Evolutionary conservation across 108 stramenopile genomes (phyloP).

Genomic region (Asterionellopsis glacialis): DNA sequence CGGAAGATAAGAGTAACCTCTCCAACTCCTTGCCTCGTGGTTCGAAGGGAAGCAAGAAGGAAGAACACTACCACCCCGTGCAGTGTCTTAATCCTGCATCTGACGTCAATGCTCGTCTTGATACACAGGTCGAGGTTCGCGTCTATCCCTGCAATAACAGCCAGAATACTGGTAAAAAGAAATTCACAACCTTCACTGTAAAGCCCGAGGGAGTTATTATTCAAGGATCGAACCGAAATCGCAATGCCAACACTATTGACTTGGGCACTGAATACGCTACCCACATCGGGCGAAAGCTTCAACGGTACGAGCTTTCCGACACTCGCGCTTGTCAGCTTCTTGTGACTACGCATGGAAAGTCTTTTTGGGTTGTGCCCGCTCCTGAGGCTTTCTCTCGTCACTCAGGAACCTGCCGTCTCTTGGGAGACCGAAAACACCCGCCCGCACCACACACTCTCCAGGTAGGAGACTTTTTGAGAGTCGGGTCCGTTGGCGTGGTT

Average conservation of each 20-base stretch:
- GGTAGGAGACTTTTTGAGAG: constrained; percentile 91
- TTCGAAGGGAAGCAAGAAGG: not conserved
- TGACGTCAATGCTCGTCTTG: constrained; percentile 76
- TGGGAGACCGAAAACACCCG: constrained; percentile 91
- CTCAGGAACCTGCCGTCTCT: constrained; percentile 91
- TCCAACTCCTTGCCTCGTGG: too few relatives aligned
- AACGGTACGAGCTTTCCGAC: constrained; percentile 81
- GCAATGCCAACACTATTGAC: constrained; percentile 45
- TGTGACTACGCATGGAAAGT: constrained; percentile 80
- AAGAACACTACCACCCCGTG: constrained; percentile 20
- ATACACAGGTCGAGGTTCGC: constrained; percentile 82
- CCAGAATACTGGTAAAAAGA: constrained; percentile 44
- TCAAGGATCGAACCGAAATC: constrained; percentile 73
- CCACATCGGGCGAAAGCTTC: constrained; percentile 76
- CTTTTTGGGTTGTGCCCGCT: constrained; percentile 92
- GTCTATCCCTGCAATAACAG: constrained; percentile 89
- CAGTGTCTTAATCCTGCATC: constrained; percentile 77
- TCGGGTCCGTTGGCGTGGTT: constrained; percentile 93
- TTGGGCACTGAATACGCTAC: constrained; percentile 69
- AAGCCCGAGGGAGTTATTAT: constrained; percentile 78
- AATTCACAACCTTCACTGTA: constrained; percentile 76
- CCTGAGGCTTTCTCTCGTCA: constrained; percentile 96
- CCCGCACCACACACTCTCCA: constrained; percentile 70
- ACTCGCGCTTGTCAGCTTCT: constrained; percentile 87
- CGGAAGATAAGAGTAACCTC: too few relatives aligned